Evolutionary conservation across 1,284 basidiomycete genomes (phyloP).

Genomic region (Erythrobasidium hasegawianum): DNA sequence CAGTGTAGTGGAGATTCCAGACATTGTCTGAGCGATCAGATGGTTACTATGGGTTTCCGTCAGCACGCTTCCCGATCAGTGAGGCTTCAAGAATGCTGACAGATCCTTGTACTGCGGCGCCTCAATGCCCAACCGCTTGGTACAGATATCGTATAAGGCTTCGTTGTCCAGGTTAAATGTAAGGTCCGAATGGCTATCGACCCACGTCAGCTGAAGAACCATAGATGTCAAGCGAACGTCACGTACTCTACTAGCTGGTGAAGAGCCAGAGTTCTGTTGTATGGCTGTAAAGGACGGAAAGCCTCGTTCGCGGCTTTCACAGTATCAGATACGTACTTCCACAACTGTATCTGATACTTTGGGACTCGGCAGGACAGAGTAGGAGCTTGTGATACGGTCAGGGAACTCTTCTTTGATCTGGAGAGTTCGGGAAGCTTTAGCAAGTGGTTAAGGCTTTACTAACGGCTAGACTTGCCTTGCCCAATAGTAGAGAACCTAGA

Average conservation of each 20-base stretch:
- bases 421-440: no score
- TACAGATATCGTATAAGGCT: conserved; percentile 82
- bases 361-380: conserved; percentile 85
- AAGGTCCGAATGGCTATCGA: conserved; percentile 78
- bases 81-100: no score
- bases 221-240: conserved; percentile 52
- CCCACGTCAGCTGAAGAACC: conserved; percentile 86
- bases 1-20: conserved; percentile 80
- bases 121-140: conserved; percentile 68
- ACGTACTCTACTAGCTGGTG: conserved; percentile 77
- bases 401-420: conserved; percentile 76
- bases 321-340: conserved; percentile 54
- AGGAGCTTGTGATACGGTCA: conserved; percentile 89
- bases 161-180: conserved; percentile 92
- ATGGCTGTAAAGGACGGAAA: conserved; percentile 56
- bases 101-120: conserved; percentile 65
- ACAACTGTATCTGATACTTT: conserved; percentile 95
- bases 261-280: conserved; percentile 83
- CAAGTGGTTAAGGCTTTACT: no score
- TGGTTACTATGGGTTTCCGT: conserved; percentile 56
- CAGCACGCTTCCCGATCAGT: no score
- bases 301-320: background rate
- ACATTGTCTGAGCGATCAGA: conserved; percentile 65
- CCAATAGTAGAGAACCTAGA: conserved; percentile 73
- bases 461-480: no score